Evolutionary conservation across 2,329 filamentous ascomycete genomes (phyloP).

Genomic region (Calonectria naviculata): DNA sequence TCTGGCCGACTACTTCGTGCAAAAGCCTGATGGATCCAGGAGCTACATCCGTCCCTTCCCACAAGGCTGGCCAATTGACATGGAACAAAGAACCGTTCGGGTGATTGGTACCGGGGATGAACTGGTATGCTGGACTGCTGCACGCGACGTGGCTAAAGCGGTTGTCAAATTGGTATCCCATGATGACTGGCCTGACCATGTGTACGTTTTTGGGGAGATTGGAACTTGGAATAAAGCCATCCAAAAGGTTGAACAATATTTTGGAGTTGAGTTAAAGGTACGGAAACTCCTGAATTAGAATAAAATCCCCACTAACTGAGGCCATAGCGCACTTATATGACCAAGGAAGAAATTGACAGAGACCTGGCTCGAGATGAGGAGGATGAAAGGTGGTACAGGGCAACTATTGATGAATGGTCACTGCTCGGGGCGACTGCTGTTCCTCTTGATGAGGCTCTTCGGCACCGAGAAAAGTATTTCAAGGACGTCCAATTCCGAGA

Average conservation of each 20-base stretch:
- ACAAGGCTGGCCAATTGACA: neutral
- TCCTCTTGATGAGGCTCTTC: neutral
- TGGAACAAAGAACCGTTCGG: neutral
- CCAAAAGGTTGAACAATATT: neutral
- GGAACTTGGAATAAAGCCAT: neutral
- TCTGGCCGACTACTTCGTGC: neutral
- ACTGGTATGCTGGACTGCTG: neutral
- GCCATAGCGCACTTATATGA: neutral
- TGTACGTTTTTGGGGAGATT: neutral
- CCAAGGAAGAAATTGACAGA: neutral
- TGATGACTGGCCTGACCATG: neutral
- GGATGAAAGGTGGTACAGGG: neutral
- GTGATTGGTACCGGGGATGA: neutral
- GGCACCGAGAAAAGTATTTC: neutral
- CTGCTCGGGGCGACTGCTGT: neutral
- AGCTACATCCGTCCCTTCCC: neutral
- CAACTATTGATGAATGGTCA: neutral
- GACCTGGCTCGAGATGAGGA: neutral
- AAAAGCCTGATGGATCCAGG: neutral
- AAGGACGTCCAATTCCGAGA: neutral
- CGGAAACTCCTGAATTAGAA: neutral
- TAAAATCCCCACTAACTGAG: neutral
- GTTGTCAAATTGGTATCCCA: neutral
- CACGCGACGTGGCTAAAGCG: neutral
- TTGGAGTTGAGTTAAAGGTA: neutral